Base-by-base conservation (phyloP, 139 green algal species). In the Closterium sp. region DNA sequence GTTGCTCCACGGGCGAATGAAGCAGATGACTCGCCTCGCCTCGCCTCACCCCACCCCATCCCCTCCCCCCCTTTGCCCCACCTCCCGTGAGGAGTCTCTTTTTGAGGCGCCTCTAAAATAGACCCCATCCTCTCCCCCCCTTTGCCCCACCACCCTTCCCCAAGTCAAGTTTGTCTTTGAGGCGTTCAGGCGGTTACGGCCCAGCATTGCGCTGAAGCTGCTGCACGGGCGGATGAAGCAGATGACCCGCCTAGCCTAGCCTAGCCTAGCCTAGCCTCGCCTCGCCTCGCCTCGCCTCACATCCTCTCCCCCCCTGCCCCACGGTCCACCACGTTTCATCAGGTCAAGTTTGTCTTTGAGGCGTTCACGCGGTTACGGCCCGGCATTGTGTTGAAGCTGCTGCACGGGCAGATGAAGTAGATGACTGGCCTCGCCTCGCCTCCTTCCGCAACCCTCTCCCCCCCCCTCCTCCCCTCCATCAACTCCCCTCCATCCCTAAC, bases 221-320 rank as follows among this genome's bases (percentile, higher is more conserved):
- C 96, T 99, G 86, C 97, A 99, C 92, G 98, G 98, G 33, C 96
- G 95, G 34, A 98, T 99, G 96, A 98, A 98, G 94, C 98, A 99
- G 94, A 95, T 96, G 89, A 97, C 97, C 94, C 96, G 98, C 30
- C 96, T 98, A 92, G 89, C 38, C 43, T 95, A 92, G 66, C n/a
- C n/a, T n/a, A n/a, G n/a, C n/a, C n/a, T n/a, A n/a, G n/a, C n/a
- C n/a, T n/a, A n/a, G n/a, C n/a, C n/a, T n/a, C n/a, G n/a, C n/a
- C n/a, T n/a, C n/a, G n/a, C n/a, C n/a, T n/a, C n/a, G n/a, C n/a
- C n/a, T n/a, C 36, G 4, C 6, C 36, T 6, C 36, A 55, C 36
- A 12, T 10, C 76, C 33, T 84, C 86, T 21, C 93, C 93, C 81
- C 36, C 36, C 36, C 36, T 55, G 4, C 6, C 36, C 36, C 36